Base-by-base conservation (phyloP, 2,329 filamentous ascomycete species). In the Cladosporium halotolerans region DNA sequence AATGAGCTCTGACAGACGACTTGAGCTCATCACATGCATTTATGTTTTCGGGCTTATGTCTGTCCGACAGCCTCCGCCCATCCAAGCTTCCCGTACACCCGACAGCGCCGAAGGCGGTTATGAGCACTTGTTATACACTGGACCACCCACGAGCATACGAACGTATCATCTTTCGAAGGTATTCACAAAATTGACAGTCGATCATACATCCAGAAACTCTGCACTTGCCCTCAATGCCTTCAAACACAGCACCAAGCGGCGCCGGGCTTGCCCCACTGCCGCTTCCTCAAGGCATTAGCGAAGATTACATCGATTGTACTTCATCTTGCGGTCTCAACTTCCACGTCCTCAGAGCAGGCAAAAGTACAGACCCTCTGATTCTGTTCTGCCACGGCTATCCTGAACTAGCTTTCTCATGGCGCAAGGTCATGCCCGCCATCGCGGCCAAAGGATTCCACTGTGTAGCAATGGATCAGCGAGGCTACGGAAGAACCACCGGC, bases 321-420 rank as follows among this genome's bases (percentile, higher is more conserved):
- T 67, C 74, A 40, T 67, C 66, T 1, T 78, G 76, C 59, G 78
- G 79, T 47, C 74, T 87, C 16, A 81, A 74, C 18, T 83, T 81
- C 67, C 84, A 88, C 67, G 66, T 82, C 34, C 72, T 86, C 14
- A 76, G 79, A 59, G 73, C 81, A 13, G 79, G 81, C 40, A 64
- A 72, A 34, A 64, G 68, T 23, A 65, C 70, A 19, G 73, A 71
- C 6, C 82, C 82, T 1, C 73, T 86, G 9, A 69, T 86, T 8
- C 65, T 86, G 6, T 78, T 85, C 45, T 76, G 80, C 45, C 84
- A 86, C 66, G 84, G 84, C 36, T 88, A 80, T 57, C 84, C 84
- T 1, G 84, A 87, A 62, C 72, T 88, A 2, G 82, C 84, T 28
- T 88, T 79, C 65, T 86, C 83, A 44, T 88, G 84, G 83, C 79